Percentiles rank a stretch among this genome's conserved stretches.
These are phyloP conservation scores for Zygosaccharomyces gambellarensis DNA, from an alignment of 805 yeast species.

Conservation along the genomic window DNA sequence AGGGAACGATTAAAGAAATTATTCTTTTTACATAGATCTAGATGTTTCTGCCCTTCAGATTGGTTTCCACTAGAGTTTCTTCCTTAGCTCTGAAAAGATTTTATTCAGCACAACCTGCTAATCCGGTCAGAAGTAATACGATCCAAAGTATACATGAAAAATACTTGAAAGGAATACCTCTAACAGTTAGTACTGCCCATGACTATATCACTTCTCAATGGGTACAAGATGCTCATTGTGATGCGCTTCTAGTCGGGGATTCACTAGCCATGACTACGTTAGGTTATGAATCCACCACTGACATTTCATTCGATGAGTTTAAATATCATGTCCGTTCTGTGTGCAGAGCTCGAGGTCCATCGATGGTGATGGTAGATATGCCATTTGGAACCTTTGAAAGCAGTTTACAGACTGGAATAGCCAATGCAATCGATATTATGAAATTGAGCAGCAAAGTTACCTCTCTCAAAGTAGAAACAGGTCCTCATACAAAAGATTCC, in stretches of 20 bases:
- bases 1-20: background rate
- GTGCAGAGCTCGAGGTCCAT: conserved; percentile 57
- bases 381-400: conserved; percentile 85
- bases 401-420: conserved; percentile 59
- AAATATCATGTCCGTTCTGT: conserved; percentile 73
- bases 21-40: background rate
- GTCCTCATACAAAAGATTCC: conserved; percentile 38
- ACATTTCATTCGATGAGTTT: conserved; percentile 74
- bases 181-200: conserved; percentile 74
- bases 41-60: background rate
- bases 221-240: conserved; percentile 63
- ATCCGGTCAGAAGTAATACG: conserved; percentile 8
- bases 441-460: conserved; percentile 27
- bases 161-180: conserved; percentile 36
- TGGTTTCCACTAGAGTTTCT: background rate
- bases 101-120: conserved; percentile 10
- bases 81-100: background rate
- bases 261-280: conserved; percentile 88
- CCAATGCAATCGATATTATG: conserved; percentile 52
- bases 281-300: conserved; percentile 74
- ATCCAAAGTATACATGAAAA: conserved; percentile 39
- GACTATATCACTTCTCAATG: conserved; percentile 73
- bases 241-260: conserved; percentile 79
- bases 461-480: conserved; percentile 71
- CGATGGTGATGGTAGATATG: conserved; percentile 75